These are phyloP conservation scores for Pilatotrama ljubarskyi DNA, from an alignment of 768 basidiomycete genomes.

Conservation along the genomic window DNA sequence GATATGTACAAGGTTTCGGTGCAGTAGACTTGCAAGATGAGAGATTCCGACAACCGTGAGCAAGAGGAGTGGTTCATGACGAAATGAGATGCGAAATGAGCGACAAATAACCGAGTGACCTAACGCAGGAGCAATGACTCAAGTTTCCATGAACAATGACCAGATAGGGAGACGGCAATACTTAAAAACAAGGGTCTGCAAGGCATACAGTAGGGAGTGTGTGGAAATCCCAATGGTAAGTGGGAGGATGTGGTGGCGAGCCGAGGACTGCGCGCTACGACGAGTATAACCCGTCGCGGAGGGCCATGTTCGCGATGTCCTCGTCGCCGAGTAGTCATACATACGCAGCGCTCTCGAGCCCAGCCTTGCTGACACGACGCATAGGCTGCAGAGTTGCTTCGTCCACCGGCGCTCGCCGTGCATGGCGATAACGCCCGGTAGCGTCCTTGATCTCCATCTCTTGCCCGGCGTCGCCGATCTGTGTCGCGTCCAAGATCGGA, in stretches of 20 bases:
- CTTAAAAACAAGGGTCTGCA: too few relatives aligned
- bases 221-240: too few relatives aligned
- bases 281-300: neutral
- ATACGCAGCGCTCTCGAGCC: conserved; percentile 63
- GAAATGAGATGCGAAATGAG: too few relatives aligned
- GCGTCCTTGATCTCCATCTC: conserved; percentile 90
- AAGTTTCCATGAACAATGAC: too few relatives aligned
- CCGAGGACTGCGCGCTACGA: neutral
- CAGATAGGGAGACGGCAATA: too few relatives aligned
- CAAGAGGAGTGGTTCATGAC: neutral
- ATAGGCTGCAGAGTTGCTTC: conserved; percentile 87
- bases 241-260: neutral
- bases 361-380: conserved; percentile 90
- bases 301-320: neutral
- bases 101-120: too few relatives aligned
- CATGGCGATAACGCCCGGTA: conserved; percentile 83
- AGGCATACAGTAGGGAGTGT: too few relatives aligned
- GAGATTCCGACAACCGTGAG: neutral
- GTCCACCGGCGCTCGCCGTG: conserved; percentile 83
- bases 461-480: conserved; percentile 70
- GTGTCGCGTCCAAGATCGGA: conserved; percentile 33
- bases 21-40: neutral
- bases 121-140: too few relatives aligned
- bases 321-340: conserved; percentile 13
- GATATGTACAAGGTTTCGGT: neutral